Base-by-base conservation (phyloP, 257 asterid genomes). In the Cordia subcordata region DNA sequence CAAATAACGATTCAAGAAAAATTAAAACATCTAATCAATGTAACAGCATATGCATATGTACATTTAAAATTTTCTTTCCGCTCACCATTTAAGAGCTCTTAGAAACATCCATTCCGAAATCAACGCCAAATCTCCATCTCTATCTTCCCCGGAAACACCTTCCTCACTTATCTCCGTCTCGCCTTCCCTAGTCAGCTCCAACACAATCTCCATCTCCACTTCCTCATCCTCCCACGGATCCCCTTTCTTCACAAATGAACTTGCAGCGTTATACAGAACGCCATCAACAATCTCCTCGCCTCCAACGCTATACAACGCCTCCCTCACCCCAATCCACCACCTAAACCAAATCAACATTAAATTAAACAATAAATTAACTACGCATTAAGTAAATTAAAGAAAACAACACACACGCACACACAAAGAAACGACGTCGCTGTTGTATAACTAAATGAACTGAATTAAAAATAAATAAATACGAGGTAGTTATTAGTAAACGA, bases 21-120 rank as follows among this genome's bases (percentile, higher is more conserved):
- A 59, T 56, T 20, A 38, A 49, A 18, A 47, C 53, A 47, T 15
- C 19, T n/a, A 1, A 11, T 13, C 17, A 13, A 18, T 18, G 18
- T n/a, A n/a, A n/a, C n/a, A n/a, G n/a, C n/a, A n/a, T n/a, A n/a
- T n/a, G n/a, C n/a, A n/a, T n/a, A n/a, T n/a, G n/a, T n/a, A n/a
- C n/a, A n/a, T 14, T 18, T 16, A 13, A 13, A 47, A 5, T 13
- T 58, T 35, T 19, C 49, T 38, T 20, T 1, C 9, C 15, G 18
- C 76, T 76, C 57, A 82, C 96, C 96, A 75, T 79, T 79, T 81
- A 53, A 82, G 79, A 21, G 87, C 81, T 68, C 79, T 80, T 72
- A 75, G 64, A 73, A 85, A 87, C 94, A 85, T 87, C 96, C 89
- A 85, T 59, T 87, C 91, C 4, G 91, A 64, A 62, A 87, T 76